Conservation (phyloP, 2,329 filamentous ascomycete genomes). For the Colletotrichum australisinense region DNA sequence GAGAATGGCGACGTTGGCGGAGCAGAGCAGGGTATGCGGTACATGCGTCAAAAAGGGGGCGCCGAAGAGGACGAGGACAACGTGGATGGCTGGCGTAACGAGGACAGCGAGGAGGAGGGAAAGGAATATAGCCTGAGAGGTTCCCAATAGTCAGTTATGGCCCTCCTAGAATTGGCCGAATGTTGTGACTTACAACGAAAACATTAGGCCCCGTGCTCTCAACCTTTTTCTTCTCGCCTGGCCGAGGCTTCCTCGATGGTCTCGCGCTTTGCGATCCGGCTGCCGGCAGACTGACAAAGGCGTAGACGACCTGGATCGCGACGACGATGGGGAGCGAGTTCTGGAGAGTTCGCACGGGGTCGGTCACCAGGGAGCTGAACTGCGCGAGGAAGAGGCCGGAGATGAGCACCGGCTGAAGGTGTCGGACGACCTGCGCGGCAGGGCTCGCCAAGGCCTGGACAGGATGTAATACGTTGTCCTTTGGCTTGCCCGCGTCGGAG, state of each 20-base stretch:
- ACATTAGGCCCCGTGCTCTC: constrained; percentile 56
- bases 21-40: constrained; percentile 81
- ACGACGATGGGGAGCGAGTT: constrained; percentile 71
- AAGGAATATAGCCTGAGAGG: constrained; percentile 55
- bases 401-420: constrained; percentile 76
- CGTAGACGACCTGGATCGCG: constrained; percentile 72
- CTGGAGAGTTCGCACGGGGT: constrained; percentile 75
- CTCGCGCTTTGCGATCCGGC: constrained; percentile 60
- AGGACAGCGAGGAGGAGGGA: constrained; percentile 73
- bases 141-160: neutral
- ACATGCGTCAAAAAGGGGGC: constrained; percentile 88
- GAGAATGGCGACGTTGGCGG: constrained; percentile 84
- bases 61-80: constrained; percentile 86
- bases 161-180: neutral
- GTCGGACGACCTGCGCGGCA: constrained; percentile 63
- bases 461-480: constrained; percentile 46
- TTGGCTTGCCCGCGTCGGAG: constrained; percentile 44
- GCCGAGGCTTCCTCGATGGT: constrained; percentile 60
- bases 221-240: constrained; percentile 65
- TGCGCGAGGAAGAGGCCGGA: constrained; percentile 71
- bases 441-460: constrained; percentile 51
- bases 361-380: constrained; percentile 75
- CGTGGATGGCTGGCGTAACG: constrained; percentile 72
- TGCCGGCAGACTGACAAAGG: constrained; percentile 71
- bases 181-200: constrained; percentile 54